Conservation (phyloP, 306 rosid species). For the Vigna trinervia region DNA sequence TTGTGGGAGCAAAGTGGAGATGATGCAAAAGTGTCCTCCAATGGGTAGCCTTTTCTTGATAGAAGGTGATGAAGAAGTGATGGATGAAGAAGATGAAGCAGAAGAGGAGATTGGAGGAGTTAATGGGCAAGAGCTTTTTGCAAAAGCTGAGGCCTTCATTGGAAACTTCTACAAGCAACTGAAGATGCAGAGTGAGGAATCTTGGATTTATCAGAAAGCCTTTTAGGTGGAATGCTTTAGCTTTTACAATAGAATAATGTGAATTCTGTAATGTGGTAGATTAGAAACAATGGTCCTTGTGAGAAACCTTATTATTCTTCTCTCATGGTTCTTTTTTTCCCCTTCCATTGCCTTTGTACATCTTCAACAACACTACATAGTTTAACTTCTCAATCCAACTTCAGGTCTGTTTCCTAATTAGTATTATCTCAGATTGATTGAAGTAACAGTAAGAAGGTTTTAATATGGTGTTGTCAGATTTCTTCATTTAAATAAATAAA, state of each 20-base stretch:
- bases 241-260: conserved; percentile 10
- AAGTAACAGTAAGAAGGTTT: not conserved
- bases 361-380: not conserved
- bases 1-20: conserved; percentile 40
- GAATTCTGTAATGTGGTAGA: not conserved
- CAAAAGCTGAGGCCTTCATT: conserved; percentile 78
- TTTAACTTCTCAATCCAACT: conserved; percentile 5
- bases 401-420: conserved; percentile 20
- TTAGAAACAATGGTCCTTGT: conserved; percentile 38
- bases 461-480: not conserved
- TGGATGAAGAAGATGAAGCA: conserved; percentile 39
- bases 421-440: not conserved
- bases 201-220: conserved; percentile 63
- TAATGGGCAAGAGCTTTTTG: conserved; percentile 65
- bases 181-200: conserved; percentile 87
- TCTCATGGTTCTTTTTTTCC: conserved; percentile 25
- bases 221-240: conserved; percentile 35
- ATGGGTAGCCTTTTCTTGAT: conserved; percentile 68
- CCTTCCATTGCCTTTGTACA: conserved; percentile 32
- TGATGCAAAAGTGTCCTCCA: conserved; percentile 61
- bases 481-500: conserved; percentile 19
- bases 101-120: conserved; percentile 48
- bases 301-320: conserved; percentile 39
- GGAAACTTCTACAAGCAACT: conserved; percentile 79
- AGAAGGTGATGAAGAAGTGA: conserved; percentile 47